Conservation (phyloP, 371 early-diverging fungal species). For the Haplosporangium sp. region DNA sequence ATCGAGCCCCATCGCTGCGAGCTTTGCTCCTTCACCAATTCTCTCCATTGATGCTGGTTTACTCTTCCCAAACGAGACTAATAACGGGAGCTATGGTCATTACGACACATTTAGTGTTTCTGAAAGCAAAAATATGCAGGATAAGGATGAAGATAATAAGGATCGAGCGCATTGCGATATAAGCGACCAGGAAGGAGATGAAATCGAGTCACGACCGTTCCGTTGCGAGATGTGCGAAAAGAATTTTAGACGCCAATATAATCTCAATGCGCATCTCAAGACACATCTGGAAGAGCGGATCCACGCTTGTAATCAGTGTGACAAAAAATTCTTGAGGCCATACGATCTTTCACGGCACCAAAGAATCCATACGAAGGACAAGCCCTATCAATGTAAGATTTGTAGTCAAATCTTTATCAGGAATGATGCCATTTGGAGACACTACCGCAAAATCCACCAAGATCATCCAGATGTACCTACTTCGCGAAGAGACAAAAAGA, state of each 20-base stretch:
- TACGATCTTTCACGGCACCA: constrained; percentile 51
- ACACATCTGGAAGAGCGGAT: constrained; percentile 21
- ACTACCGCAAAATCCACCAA: constrained; percentile 34
- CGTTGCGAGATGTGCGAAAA: constrained; percentile 26
- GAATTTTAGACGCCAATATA: constrained; percentile 44
- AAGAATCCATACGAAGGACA: constrained; percentile 40
- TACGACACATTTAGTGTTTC: neutral
- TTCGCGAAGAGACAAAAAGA: constrained; percentile 27
- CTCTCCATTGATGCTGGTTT: neutral
- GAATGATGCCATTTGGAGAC: constrained; percentile 54
- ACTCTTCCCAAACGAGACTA: neutral
- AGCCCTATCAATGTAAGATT: constrained; percentile 37
- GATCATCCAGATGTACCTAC: constrained; percentile 40
- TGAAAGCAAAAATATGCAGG: neutral
- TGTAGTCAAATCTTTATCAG: constrained; percentile 39
- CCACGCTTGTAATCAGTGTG: constrained; percentile 24
- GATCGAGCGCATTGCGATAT: neutral
- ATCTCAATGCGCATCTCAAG: constrained; percentile 49
- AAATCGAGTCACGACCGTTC: constrained; percentile 19
- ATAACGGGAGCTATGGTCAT: neutral
- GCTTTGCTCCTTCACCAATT: neutral
- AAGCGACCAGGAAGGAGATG: constrained; percentile 10
- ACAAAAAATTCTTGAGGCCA: constrained; percentile 26
- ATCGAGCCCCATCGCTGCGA: neutral
- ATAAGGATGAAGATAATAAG: constrained; percentile 2